Conservation (phyloP, 306 rosid genomes). For the Dryas drummondii region DNA sequence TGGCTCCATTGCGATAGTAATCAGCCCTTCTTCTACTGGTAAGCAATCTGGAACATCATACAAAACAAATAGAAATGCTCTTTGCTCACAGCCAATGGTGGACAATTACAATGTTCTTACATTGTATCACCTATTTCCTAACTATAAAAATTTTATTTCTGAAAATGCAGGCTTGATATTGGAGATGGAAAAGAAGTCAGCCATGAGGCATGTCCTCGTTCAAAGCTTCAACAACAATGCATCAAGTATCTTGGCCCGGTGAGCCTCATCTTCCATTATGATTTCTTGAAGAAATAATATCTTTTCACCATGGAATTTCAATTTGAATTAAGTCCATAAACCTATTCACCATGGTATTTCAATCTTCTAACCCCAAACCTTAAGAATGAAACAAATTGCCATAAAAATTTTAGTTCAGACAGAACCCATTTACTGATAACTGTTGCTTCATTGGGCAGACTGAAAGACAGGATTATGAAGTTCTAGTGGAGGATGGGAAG, state of each 20-base stretch:
- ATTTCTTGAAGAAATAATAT: neutral
- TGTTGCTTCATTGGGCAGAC: slow-evolving; percentile 38
- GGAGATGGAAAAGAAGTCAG: slow-evolving; percentile 72
- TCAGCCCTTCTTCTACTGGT: slow-evolving; percentile 92
- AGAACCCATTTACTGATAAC: neutral
- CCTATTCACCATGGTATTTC: neutral
- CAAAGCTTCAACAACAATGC: slow-evolving; percentile 77
- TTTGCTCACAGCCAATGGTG: slow-evolving; percentile 10
- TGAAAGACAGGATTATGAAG: slow-evolving; percentile 64
- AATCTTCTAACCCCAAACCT: neutral
- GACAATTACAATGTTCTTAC: too few relatives aligned
- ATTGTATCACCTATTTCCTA: neutral
- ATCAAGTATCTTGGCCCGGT: slow-evolving; percentile 92
- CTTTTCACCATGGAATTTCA: neutral
- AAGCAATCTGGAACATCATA: slow-evolving; percentile 15
- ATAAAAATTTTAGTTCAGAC: too few relatives aligned
- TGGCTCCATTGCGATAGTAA: slow-evolving; percentile 82
- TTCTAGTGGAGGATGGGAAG: slow-evolving; percentile 51
- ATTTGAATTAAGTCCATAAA: neutral
- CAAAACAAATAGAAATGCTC: slow-evolving; percentile 2
- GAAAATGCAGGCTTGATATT: slow-evolving; percentile 71
- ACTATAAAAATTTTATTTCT: slow-evolving; percentile 7
- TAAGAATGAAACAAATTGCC: neutral
- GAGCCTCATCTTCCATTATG: slow-evolving; percentile 32
- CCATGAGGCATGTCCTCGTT: slow-evolving; percentile 57